phyloP scores from a whole-genome alignment of 352 stramenopile genomes.

The Globisporangium ultimum region DNA sequence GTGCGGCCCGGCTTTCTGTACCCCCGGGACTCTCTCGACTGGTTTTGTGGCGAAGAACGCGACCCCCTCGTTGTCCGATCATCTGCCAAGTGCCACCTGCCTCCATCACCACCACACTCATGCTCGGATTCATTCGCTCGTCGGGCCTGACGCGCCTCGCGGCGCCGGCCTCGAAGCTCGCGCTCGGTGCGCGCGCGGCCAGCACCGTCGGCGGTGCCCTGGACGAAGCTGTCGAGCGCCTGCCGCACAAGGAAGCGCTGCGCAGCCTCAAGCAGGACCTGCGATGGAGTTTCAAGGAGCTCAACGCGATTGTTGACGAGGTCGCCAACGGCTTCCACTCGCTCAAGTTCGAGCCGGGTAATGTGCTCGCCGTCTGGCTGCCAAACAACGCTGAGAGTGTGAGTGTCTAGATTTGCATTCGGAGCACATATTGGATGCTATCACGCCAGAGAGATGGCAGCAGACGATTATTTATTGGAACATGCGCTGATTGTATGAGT shows the following conservation, averaged over 20 bases:
- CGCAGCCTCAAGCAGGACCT: conserved; percentile 81
- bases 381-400: conserved; percentile 83
- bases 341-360: conserved; percentile 63
- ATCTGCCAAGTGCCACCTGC: background rate
- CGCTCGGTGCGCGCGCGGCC: conserved; percentile 35
- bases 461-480: background rate
- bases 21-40: background rate
- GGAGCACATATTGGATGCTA: background rate
- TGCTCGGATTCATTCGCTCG: conserved; percentile 67
- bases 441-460: background rate
- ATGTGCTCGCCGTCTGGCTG: conserved; percentile 83
- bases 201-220: conserved; percentile 67
- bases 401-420: background rate
- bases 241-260: conserved; percentile 87
- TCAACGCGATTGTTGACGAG: conserved; percentile 71
- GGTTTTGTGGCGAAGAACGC: conserved; percentile 41
- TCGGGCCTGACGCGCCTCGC: conserved; percentile 40
- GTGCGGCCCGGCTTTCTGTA: background rate
- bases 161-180: conserved; percentile 17
- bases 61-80: conserved; percentile 16
- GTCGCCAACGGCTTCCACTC: conserved; percentile 74
- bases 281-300: conserved; percentile 84
- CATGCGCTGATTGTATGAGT: background rate
- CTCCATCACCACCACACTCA: conserved; percentile 14
- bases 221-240: conserved; percentile 66